Evolutionary conservation across 177 flowering plant species (phyloP).

Genomic region (Vitis hybrid): DNA sequence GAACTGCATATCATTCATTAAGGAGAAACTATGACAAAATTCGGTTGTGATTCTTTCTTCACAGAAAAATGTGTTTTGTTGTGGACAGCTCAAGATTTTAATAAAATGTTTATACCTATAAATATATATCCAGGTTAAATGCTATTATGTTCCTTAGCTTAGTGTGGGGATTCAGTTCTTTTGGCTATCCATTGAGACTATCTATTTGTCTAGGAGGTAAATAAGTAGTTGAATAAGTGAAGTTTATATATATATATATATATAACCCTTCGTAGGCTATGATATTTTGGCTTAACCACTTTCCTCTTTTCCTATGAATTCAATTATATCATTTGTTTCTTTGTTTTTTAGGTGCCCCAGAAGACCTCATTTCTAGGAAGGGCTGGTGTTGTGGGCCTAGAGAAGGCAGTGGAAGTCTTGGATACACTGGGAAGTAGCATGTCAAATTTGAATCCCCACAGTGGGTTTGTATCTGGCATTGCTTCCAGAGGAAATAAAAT

Average conservation of each 20-base stretch:
- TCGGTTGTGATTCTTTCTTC: not conserved
- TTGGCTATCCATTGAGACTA: no score
- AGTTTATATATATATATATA: no score
- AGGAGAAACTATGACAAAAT: not conserved
- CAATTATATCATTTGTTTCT: not conserved
- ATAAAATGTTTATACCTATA: not conserved
- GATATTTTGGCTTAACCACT: no score
- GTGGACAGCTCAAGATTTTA: not conserved
- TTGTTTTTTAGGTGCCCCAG: slow-evolving; percentile 42
- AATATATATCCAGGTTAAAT: not conserved
- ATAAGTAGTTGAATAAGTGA: no score
- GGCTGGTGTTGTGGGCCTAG: slow-evolving; percentile 63
- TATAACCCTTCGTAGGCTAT: no score
- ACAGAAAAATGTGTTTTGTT: not conserved
- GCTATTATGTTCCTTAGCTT: no score
- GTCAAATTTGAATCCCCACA: slow-evolving; percentile 53
- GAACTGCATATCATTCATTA: not conserved
- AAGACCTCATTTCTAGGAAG: slow-evolving; percentile 58
- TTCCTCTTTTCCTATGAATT: not conserved
- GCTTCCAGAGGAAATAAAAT: slow-evolving; percentile 58
- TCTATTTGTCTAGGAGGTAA: no score
- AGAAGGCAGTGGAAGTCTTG: slow-evolving; percentile 69
- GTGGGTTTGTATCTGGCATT: slow-evolving; percentile 54
- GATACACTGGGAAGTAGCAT: slow-evolving; percentile 82
- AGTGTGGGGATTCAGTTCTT: no score